phyloP scores from a whole-genome alignment of 768 basidiomycete species.

The Boletales sp. region DNA sequence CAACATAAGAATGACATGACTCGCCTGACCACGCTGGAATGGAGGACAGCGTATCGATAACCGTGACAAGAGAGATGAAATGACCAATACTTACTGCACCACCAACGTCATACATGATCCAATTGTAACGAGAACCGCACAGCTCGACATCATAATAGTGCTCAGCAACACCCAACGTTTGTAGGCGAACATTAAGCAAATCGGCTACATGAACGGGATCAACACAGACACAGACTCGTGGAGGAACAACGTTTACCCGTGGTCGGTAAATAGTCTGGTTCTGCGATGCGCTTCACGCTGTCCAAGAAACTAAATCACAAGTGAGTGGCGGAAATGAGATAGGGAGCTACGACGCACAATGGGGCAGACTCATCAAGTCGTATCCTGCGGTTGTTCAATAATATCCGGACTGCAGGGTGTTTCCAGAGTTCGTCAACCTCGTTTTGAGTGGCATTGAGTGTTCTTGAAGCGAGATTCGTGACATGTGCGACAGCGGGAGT shows the following conservation, averaged over 20 bases:
- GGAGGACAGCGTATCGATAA: conserved; percentile 7
- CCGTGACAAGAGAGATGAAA: not conserved
- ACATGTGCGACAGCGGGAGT: conserved; percentile 36
- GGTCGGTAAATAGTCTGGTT: conserved; percentile 66
- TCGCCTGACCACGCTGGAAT: conserved; percentile 58
- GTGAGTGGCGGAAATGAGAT: conserved; percentile 1
- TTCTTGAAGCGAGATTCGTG: conserved; percentile 52
- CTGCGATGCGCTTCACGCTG: conserved; percentile 59
- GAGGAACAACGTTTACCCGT: conserved; percentile 44
- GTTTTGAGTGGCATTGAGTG: conserved; percentile 44
- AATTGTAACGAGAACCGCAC: conserved; percentile 60
- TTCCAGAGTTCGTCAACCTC: conserved; percentile 66
- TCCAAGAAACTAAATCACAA: conserved; percentile 56
- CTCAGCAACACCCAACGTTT: conserved; percentile 77
- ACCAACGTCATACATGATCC: conserved; percentile 82
- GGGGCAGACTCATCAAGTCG: conserved; percentile 72
- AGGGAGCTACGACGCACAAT: conserved; percentile 48
- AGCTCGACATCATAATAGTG: conserved; percentile 68
- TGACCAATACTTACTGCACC: conserved; percentile 56
- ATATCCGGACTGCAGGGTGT: conserved; percentile 59
- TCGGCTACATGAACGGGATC: conserved; percentile 47
- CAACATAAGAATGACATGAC: conserved; percentile 16
- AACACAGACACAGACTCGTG: not conserved
- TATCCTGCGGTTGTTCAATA: conserved; percentile 56
- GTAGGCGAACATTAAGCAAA: conserved; percentile 73